These are phyloP conservation scores for Platismatia glauca DNA, from an alignment of 495 filamentous ascomycete genomes.

Conservation along the genomic window DNA sequence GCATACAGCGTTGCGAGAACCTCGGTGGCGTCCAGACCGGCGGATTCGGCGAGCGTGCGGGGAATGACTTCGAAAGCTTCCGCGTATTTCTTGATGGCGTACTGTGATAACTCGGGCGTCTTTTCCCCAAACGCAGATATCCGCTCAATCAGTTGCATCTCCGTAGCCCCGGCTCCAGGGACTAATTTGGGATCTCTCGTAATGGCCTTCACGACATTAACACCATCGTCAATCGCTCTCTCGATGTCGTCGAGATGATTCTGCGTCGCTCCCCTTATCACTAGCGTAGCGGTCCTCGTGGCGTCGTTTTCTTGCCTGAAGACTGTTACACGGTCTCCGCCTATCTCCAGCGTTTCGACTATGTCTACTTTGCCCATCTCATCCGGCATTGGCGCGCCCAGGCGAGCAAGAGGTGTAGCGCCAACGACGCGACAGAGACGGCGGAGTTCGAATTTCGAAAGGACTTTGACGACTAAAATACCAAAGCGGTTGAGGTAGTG, in stretches of 20 bases:
- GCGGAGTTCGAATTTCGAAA: conserved; percentile 96
- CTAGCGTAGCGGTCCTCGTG: conserved; percentile 88
- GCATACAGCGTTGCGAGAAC: conserved; percentile 85
- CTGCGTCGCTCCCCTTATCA: conserved; percentile 91
- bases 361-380: conserved; percentile 95
- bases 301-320: conserved; percentile 93
- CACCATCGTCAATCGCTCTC: conserved; percentile 94
- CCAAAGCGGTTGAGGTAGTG: conserved; percentile 97
- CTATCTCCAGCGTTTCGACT: conserved; percentile 96
- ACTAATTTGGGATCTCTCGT: conserved; percentile 86
- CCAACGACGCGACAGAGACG: conserved; percentile 93
- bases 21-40: conserved; percentile 92
- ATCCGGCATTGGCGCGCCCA: conserved; percentile 98
- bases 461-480: conserved; percentile 92
- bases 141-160: conserved; percentile 89
- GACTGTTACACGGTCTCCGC: conserved; percentile 95
- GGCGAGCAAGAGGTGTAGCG: conserved; percentile 85
- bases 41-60: conserved; percentile 84
- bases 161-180: conserved; percentile 89
- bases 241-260: conserved; percentile 98
- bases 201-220: conserved; percentile 98
- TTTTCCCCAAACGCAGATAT: conserved; percentile 81
- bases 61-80: conserved; percentile 98
- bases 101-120: conserved; percentile 85
- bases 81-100: conserved; percentile 93